A percentile compares a stretch with the other conserved stretches of the same genome.
Evolutionary conservation across 345 rosid species (phyloP).

Genomic region (Melaleuca alternifolia): DNA sequence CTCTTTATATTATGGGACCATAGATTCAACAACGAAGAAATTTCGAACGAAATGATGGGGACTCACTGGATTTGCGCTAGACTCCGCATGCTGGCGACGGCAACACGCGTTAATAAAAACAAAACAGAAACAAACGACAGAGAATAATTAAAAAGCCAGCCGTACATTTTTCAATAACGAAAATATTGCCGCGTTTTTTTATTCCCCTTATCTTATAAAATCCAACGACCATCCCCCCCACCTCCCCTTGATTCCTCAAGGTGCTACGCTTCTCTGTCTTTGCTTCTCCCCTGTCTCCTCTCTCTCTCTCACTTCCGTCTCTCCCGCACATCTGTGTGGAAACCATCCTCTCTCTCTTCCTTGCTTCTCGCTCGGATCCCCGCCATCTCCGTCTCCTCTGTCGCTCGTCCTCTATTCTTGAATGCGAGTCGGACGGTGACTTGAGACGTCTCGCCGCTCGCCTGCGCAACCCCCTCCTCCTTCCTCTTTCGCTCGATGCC

Average conservation of each 20-base stretch:
- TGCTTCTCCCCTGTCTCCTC: no score
- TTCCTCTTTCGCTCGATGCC: neutral
- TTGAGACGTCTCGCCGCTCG: neutral
- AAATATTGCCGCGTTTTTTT: neutral
- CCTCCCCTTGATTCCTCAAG: no score
- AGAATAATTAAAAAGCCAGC: neutral
- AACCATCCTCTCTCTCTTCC: neutral
- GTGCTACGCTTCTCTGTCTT: neutral
- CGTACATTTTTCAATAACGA: neutral
- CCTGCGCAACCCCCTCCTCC: neutral
- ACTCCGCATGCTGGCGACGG: neutral
- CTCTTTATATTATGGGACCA: no score
- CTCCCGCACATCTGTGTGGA: neutral
- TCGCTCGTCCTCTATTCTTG: neutral
- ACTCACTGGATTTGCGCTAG: no score
- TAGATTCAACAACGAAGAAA: no score
- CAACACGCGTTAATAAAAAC: neutral
- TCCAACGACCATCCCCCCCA: neutral
- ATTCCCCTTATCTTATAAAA: neutral
- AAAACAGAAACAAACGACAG: accelerated
- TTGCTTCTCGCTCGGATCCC: neutral
- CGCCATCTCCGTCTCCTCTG: neutral
- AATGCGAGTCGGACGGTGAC: neutral
- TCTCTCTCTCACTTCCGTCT: neutral
- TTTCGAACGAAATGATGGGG: no score